Evolutionary conservation across 2,329 filamentous ascomycete genomes (phyloP), one percentile per base, ranked within the genome.

Genomic region (Cryphonectria carpinicola): DNA sequence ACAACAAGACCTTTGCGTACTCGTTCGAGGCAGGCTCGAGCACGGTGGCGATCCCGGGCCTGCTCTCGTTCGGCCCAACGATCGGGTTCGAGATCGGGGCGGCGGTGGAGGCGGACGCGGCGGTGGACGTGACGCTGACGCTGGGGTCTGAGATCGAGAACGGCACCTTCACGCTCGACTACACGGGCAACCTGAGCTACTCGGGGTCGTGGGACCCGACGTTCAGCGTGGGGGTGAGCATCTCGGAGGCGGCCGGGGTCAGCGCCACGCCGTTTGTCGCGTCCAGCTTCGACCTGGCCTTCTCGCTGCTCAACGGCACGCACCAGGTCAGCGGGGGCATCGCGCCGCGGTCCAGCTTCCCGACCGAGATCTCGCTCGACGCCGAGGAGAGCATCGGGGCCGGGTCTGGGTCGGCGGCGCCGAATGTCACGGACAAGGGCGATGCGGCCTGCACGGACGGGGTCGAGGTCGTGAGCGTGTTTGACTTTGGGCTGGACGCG

Each of bases 31-130:
- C 84, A 13, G 76, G 76, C n/a, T 84, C 81, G 73, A 78, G 76
- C 46, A 67, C 80, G 22, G 74, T 84, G 69, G 75, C 79, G 67
- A 76, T 85, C 5, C 83, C 83, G 0, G 80, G 82, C 35, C 78
- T 84, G 65, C 73, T 84, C 56, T 22, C 80, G 32, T 71, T 71
- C 22, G 70, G 70, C 32, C 70, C 82, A 0, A 76, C 77, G 32
- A 74, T 84, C 35, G 77, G 74, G 5, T 83, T 82, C 73, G 76
- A 72, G 8, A 75, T 84, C 65, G 81, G 80, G 17, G 77, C 79
- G 11, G 78, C 81, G 54, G 66, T 83, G 19, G 78, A 77, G 13
- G 75, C 77, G 22, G 77, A 76, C 14, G 80, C 77, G 19, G 76
- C 77, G 0, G 67, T 75, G 8, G 67, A 62, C 41, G 71, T 76